phyloP scores from a whole-genome alignment of 2,329 filamentous ascomycete genomes.

The Phyllosticta capitalensis region DNA sequence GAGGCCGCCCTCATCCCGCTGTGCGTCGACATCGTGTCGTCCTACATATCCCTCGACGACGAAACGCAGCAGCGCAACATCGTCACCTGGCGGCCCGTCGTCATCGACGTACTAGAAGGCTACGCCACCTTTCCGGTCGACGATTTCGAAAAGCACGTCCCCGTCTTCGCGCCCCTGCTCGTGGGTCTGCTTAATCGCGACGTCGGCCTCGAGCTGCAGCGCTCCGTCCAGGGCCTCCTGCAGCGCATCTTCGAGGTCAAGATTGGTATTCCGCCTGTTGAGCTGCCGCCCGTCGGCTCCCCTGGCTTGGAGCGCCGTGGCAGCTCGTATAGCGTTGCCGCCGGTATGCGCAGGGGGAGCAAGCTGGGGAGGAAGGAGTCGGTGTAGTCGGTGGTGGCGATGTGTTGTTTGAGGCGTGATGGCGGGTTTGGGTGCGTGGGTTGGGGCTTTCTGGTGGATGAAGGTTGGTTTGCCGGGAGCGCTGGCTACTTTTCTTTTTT shows the following conservation, averaged over 20 bases:
- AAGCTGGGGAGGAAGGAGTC: not conserved
- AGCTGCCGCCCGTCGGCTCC: not conserved
- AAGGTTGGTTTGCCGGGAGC: too few relatives aligned
- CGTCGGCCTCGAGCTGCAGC: constrained; percentile 66
- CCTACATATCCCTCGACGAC: constrained; percentile 79
- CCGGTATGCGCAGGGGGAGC: not conserved
- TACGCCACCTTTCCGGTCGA: constrained; percentile 77
- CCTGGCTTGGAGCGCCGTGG: not conserved
- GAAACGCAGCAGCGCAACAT: constrained; percentile 97
- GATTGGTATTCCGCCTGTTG: constrained; percentile 2
- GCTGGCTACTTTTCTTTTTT: too few relatives aligned
- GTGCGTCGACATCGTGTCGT: constrained; percentile 85
- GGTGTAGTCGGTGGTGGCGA: not conserved
- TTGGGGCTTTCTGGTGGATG: too few relatives aligned
- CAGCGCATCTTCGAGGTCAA: constrained; percentile 64
- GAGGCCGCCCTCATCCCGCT: constrained; percentile 88
- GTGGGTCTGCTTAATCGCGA: constrained; percentile 79
- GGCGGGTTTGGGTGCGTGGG: too few relatives aligned
- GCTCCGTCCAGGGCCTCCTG: constrained; percentile 67
- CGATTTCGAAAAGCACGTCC: constrained; percentile 71
- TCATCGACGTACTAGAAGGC: constrained; percentile 92
- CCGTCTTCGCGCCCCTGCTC: constrained; percentile 75
- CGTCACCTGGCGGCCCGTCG: constrained; percentile 90
- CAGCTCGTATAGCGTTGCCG: not conserved
- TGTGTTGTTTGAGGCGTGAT: too few relatives aligned